Evolutionary conservation across 2,329 filamentous ascomycete genomes (phyloP), one percentile per base, ranked within the genome.

Genomic region (Hymenoscyphus occultus): DNA sequence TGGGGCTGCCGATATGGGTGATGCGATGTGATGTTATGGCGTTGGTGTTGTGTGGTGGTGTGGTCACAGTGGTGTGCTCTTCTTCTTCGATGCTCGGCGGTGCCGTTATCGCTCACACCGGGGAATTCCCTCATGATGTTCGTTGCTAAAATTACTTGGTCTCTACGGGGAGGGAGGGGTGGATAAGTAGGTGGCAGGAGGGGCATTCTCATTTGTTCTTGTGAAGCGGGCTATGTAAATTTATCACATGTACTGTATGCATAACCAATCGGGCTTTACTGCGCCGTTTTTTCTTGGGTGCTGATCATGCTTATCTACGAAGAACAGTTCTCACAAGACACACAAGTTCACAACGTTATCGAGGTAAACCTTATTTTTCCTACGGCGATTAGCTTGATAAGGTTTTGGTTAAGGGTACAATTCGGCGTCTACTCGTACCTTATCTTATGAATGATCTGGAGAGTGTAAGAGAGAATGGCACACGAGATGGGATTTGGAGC

Each of bases 401-500:
- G 48, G 22, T 28, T 19, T 4, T 54, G 13, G 10, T 19, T 54
- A n/a, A 12, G 22, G 12, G 12, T 13, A 3, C 12, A 13, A 13
- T 28, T 13, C 48, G 48, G 48, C 13, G 7, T 28, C 22, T 28
- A 51, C 45, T 22, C 22, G 19, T 10, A 5, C 28, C 28, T 28
- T 28, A 28, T 28, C 28, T 28, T 28, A 28, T 28, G 28, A 2
- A 28, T 28, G 28, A 10, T 28, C 13, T 0, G 6, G 2, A 10
- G 22, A 22, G 45, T 51, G n/a, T 13, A 10, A 1, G 12, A 16
- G 5, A 42, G 45, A 28, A 51, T 51, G n/a, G 45, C 45, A 19
- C 19, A 51, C 7, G n/a, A 22, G 22, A 28, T 54, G 48, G 32
- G 75, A 13, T 79, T 75, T 64, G 74, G 75, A 31, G 67, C 72